Conservation (phyloP, 2,329 filamentous ascomycete genomes). For the Hymenoscyphus scutula region DNA sequence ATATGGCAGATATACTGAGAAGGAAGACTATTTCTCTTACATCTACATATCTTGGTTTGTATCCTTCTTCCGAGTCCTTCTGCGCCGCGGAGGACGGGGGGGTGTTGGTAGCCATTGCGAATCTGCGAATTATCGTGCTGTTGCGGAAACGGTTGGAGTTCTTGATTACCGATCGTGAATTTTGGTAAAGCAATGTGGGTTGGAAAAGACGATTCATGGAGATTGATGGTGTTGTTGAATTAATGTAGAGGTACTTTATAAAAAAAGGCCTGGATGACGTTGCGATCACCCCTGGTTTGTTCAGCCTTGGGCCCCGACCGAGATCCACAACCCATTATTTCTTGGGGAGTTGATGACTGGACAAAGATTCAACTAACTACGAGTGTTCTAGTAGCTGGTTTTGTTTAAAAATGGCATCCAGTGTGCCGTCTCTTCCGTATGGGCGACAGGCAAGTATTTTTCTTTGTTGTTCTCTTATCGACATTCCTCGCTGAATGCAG, state of each 20-base stretch:
- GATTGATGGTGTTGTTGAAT: constrained; percentile 6
- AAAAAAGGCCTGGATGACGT: too few species aligned
- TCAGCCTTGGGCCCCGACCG: too few species aligned
- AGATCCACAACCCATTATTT: too few species aligned
- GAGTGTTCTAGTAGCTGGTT: too few species aligned
- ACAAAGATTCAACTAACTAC: too few species aligned
- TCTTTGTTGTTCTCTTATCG: not conserved
- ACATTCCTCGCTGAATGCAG: constrained; percentile 3
- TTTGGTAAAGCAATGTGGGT: not conserved
- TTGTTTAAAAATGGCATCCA: too few species aligned
- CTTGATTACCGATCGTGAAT: not conserved
- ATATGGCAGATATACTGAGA: too few species aligned
- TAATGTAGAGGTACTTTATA: not conserved
- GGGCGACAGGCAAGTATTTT: not conserved
- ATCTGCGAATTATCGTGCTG: constrained; percentile 4
- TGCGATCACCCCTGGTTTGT: too few species aligned
- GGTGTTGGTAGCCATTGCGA: constrained; percentile 18
- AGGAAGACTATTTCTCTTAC: constrained; percentile 39
- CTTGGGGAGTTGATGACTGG: too few species aligned
- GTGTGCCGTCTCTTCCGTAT: not conserved
- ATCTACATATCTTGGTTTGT: constrained; percentile 58
- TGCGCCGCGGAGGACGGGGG: not conserved
- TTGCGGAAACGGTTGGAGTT: not conserved
- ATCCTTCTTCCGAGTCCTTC: not conserved
- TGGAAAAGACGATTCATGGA: constrained; percentile 10